A percentile compares a stretch with the other conserved stretches of the same genome.
phyloP scores from a whole-genome alignment of 345 rosid genomes.

The Ailanthus altissimus region DNA sequence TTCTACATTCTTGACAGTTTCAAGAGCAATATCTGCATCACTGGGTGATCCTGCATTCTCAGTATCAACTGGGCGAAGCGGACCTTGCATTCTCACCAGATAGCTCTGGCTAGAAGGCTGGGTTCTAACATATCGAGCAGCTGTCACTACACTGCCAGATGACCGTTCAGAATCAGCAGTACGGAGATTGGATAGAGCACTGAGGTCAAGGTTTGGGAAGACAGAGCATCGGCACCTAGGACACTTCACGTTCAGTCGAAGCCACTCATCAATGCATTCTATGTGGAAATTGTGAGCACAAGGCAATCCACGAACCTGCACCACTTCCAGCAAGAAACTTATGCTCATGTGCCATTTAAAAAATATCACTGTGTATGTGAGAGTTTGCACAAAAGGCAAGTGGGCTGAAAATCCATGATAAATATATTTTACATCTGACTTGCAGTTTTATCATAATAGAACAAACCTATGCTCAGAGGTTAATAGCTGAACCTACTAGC shows the following conservation, averaged over 20 bases:
- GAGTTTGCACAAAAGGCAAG: not conserved
- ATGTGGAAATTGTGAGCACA: slow-evolving; percentile 99
- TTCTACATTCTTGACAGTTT: slow-evolving; percentile 44
- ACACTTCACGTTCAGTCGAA: slow-evolving; percentile 90
- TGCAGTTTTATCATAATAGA: not conserved
- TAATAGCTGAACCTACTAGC: not conserved
- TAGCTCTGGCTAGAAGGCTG: slow-evolving; percentile 81
- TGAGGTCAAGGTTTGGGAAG: slow-evolving; percentile 95
- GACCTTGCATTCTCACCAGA: slow-evolving; percentile 65
- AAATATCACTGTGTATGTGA: not conserved
- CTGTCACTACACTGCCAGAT: slow-evolving; percentile 39
- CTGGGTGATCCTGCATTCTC: slow-evolving; percentile 38
- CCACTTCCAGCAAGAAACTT: slow-evolving; percentile 23
- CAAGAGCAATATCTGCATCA: slow-evolving; percentile 33
- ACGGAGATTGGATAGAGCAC: slow-evolving; percentile 81
- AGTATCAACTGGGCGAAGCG: slow-evolving; percentile 60
- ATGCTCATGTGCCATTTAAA: not conserved
- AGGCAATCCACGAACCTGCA: slow-evolving; percentile 98
- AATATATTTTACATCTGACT: not conserved
- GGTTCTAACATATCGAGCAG: slow-evolving; percentile 49
- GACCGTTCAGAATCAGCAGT: slow-evolving; percentile 64
- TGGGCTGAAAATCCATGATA: not conserved
- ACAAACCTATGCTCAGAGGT: not conserved
- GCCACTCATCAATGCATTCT: slow-evolving; percentile 96
- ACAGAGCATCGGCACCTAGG: slow-evolving; percentile 96